Evolutionary conservation across 2,329 filamentous ascomycete genomes (phyloP).

Genomic region (Calycina herbarum): DNA sequence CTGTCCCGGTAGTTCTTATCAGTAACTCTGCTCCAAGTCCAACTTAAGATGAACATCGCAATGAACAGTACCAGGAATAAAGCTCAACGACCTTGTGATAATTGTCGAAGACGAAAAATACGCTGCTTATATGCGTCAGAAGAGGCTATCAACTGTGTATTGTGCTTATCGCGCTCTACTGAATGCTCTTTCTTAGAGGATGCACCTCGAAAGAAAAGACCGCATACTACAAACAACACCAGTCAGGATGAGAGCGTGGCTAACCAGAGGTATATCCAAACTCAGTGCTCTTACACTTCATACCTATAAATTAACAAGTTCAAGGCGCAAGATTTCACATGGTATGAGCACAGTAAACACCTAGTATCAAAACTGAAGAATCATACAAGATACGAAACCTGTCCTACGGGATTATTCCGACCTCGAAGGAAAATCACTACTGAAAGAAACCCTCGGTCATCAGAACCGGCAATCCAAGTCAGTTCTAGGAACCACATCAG

Average conservation of each 20-base stretch:
- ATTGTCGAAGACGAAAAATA: background rate
- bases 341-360: background rate
- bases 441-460: background rate
- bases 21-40: background rate
- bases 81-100: background rate
- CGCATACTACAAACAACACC: background rate
- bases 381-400: background rate
- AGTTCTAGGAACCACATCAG: background rate
- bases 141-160: background rate
- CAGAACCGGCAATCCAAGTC: background rate
- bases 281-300: background rate
- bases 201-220: background rate
- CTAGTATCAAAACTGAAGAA: background rate
- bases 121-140: background rate
- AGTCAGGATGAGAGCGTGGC: background rate
- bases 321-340: background rate
- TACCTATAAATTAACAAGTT: background rate
- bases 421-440: background rate
- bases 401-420: slow-evolving; percentile 1
- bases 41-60: background rate
- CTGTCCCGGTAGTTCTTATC: background rate
- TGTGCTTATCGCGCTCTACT: slow-evolving; percentile 1
- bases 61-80: slow-evolving; percentile 1
- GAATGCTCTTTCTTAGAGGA: background rate
- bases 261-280: background rate